Conservation (phyloP, 257 asterid genomes). For the Gardenia jasminoides region DNA sequence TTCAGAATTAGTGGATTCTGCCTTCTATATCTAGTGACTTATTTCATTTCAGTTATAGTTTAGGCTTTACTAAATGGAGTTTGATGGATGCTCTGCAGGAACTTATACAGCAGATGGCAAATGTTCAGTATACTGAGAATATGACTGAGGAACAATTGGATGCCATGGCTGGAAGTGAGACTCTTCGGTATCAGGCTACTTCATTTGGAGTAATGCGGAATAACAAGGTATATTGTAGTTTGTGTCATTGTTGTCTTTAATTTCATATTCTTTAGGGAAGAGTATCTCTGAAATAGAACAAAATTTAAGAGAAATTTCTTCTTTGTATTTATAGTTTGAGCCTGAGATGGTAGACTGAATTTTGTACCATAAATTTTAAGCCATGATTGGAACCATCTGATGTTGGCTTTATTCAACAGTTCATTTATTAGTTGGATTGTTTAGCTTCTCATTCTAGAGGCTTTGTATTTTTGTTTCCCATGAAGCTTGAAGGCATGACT, state of each 20-base stretch:
- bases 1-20: conserved; percentile 8
- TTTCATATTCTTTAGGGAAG: not conserved
- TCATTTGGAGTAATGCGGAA: conserved; percentile 88
- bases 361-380: not conserved
- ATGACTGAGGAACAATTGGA: conserved; percentile 99
- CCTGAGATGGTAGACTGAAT: not conserved
- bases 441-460: not conserved
- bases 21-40: conserved; percentile 14
- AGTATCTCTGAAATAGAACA: not conserved
- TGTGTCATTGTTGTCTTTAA: not conserved
- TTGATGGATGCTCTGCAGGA: conserved; percentile 59
- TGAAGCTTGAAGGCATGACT: not conserved
- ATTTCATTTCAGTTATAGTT: conserved; percentile 12
- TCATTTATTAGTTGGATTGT: not conserved
- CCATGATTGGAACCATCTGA: not conserved
- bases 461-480: not conserved
- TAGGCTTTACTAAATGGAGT: conserved; percentile 15
- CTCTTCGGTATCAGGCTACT: conserved; percentile 98
- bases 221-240: conserved; percentile 59
- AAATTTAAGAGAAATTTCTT: not conserved
- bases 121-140: conserved; percentile 96
- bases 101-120: conserved; percentile 98
- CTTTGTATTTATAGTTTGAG: not conserved
- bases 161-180: conserved; percentile 99
- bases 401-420: not conserved